Conservation (phyloP, 371 early-diverging fungal genomes). For the Coemansia sp. region DNA sequence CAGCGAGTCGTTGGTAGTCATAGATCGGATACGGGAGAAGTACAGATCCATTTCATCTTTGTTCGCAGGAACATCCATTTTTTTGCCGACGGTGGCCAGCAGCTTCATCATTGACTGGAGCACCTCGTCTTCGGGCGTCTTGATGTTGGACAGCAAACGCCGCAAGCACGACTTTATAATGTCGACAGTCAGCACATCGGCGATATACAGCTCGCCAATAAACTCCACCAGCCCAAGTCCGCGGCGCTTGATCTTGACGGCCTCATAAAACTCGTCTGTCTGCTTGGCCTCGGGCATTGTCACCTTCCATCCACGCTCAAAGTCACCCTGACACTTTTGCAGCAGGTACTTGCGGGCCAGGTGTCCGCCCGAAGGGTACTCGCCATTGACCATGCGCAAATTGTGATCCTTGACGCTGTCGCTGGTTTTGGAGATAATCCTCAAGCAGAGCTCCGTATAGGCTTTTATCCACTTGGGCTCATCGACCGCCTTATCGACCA, state of each 20-base stretch:
- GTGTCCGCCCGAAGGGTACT: slow-evolving; percentile 62
- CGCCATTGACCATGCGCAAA: slow-evolving; percentile 54
- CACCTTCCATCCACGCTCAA: slow-evolving; percentile 75
- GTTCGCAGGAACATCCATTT: slow-evolving; percentile 56
- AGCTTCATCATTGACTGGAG: slow-evolving; percentile 88
- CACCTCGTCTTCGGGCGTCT: slow-evolving; percentile 89
- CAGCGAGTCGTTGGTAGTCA: slow-evolving; percentile 64
- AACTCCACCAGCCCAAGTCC: slow-evolving; percentile 90
- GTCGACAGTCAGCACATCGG: slow-evolving; percentile 80
- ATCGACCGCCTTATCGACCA: slow-evolving; percentile 94
- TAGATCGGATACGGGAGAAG: slow-evolving; percentile 71
- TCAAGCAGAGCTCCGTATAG: slow-evolving; percentile 84
- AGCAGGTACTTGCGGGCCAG: slow-evolving; percentile 87
- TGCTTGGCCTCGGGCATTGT: slow-evolving; percentile 53
- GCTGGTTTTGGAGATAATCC: slow-evolving; percentile 62
- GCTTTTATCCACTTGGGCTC: slow-evolving; percentile 85
- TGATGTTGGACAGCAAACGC: slow-evolving; percentile 65
- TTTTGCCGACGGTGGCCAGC: slow-evolving; percentile 78
- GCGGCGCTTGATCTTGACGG: slow-evolving; percentile 88
- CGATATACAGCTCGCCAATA: slow-evolving; percentile 93
- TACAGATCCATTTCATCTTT: slow-evolving; percentile 71
- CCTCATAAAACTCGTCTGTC: slow-evolving; percentile 66
- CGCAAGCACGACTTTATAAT: slow-evolving; percentile 87
- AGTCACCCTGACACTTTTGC: slow-evolving; percentile 87
- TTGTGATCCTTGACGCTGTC: slow-evolving; percentile 57